Base-by-base conservation (phyloP, 805 yeast genomes). In the Candida xyloterini region DNA sequence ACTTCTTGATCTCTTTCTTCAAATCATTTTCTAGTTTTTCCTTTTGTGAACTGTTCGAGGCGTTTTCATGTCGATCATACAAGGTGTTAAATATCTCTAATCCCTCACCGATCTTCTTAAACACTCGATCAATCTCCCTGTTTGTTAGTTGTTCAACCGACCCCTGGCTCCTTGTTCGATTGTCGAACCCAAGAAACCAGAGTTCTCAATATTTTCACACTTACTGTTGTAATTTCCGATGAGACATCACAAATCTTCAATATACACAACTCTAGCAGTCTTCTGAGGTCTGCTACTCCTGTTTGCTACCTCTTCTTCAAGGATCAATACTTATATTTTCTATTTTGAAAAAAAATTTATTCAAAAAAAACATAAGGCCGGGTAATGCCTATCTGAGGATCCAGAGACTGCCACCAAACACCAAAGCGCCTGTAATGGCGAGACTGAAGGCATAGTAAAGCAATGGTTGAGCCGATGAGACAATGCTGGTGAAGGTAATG, bases 41-140 rank as follows among this genome's bases (percentile, higher is more conserved):
- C 59, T 75, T 72, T 54, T 76, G 80, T 13, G 76, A 67, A 33
- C 70, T 62, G 46, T 71, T 66, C 33, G 71, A 74, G 11, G 77
- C 65, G 31, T 66, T 64, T 56, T 71, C 66, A 35, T 76, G 71
- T 51, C 79, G 71, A 26, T 77, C 81, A 50, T 77, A 72, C 30
- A 74, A 69, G 23, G 70, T 78, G 51, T 78, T 76, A 49, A 78
- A 78, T 36, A 68, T 66, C 38, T 68, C 70, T 34, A 78, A 59
- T 14, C 84, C 84, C 55, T 78, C 84, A 28, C 68, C 57, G 38
- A 78, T 76, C 60, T 76, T 77, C 57, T 78, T 78, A 64, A 76
- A 75, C 54, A 77, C 76, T 47, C 78, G 77, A 58, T 78, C 84
- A 59, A 78, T 74, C 65, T 78, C 84, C 60, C 69, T 65, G 25